phyloP scores from a whole-genome alignment of 257 asterid species.

The Eucommia ulmoides region DNA sequence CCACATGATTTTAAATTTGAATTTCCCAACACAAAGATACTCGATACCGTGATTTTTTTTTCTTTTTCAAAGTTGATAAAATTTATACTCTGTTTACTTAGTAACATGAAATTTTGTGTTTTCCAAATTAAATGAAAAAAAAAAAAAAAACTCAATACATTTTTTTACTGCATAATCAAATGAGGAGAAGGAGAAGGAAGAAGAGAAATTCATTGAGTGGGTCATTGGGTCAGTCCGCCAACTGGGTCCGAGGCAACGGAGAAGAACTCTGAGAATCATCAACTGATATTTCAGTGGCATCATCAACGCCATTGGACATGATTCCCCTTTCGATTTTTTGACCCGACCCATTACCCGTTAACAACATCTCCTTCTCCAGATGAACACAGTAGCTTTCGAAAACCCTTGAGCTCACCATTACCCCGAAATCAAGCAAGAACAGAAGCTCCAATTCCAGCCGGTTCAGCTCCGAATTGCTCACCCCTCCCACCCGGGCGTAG shows the following conservation, averaged over 20 bases:
- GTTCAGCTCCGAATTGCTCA: conserved; percentile 55
- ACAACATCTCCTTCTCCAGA: conserved; percentile 63
- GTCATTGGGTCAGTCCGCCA: not conserved
- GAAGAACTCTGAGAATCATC: conserved; percentile 40
- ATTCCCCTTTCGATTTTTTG: conserved; percentile 16
- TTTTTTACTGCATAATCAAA: not conserved
- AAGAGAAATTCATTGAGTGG: not conserved
- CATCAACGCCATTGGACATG: conserved; percentile 22
- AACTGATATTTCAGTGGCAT: conserved; percentile 44
- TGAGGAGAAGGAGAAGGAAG: not conserved
- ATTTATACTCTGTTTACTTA: too few species aligned
- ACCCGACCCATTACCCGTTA: conserved; percentile 9
- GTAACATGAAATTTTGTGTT: too few species aligned
- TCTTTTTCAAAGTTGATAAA: too few species aligned
- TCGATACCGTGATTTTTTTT: too few species aligned
- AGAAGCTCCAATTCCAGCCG: conserved; percentile 64
- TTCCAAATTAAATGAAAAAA: not conserved
- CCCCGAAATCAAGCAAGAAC: conserved; percentile 58
- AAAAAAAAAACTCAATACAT: not conserved
- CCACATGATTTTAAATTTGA: too few species aligned
- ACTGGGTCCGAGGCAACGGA: conserved; percentile 22
- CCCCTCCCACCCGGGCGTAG: conserved; percentile 86
- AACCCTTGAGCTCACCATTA: conserved; percentile 47
- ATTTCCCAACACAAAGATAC: too few species aligned
- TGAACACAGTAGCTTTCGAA: conserved; percentile 78